Evolutionary conservation across 495 filamentous ascomycete genomes (phyloP).

Genomic region (Xylaria telfairii): DNA sequence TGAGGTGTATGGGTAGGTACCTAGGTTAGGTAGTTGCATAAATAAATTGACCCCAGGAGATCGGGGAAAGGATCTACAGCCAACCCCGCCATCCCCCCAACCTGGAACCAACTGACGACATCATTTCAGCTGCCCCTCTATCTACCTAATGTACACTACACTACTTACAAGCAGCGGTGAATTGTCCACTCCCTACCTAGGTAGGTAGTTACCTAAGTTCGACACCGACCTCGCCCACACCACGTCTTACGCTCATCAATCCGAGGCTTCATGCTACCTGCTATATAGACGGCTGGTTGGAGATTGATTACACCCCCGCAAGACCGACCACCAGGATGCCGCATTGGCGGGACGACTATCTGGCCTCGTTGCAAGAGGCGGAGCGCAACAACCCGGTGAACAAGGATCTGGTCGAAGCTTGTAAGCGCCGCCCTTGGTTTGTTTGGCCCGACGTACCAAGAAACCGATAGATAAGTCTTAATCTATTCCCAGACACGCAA

Average conservation of each 20-base stretch:
- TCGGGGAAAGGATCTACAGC: too few relatives aligned
- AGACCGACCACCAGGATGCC: constrained; percentile 40
- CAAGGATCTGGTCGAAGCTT: constrained; percentile 52
- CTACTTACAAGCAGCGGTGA: background rate
- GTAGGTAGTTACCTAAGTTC: too few relatives aligned
- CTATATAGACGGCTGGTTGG: background rate
- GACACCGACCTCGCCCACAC: background rate
- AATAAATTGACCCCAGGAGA: too few relatives aligned
- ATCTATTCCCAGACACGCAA: constrained; percentile 1
- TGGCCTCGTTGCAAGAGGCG: constrained; percentile 47
- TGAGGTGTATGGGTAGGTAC: too few relatives aligned
- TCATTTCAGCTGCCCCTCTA: constrained; percentile 11
- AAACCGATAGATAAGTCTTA: too few relatives aligned
- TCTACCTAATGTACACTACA: background rate
- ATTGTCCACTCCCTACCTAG: too few relatives aligned
- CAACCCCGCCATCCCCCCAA: too few relatives aligned
- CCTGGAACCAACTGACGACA: background rate
- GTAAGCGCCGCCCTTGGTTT: constrained; percentile 43
- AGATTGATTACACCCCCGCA: background rate
- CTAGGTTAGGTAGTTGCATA: too few relatives aligned
- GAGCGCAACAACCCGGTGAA: constrained; percentile 52
- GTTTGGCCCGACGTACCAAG: too few relatives aligned
- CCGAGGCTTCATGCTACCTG: background rate
- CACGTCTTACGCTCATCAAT: background rate
- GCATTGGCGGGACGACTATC: constrained; percentile 55